Percentiles rank a stretch among this genome's conserved stretches.
phyloP scores from a whole-genome alignment of 306 rosid genomes.

The Prunus persica region Prunus_persica_NCBIv2 NC_034013.1:15663501-15664000 shows the following conservation, averaged over 20 bases:
- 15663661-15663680: neutral
- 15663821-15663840: neutral
- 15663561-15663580: neutral
- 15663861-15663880: constrained; percentile 7
- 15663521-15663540: neutral
- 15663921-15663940: constrained; percentile 93
- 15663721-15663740: neutral
- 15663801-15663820: neutral
- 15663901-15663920: constrained; percentile 92
- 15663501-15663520: constrained; percentile 39
- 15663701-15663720: too few relatives aligned
- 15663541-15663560: neutral
- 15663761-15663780: neutral
- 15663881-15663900: constrained; percentile 57
- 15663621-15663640: neutral
- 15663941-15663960: constrained; percentile 52
- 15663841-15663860: neutral
- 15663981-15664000: neutral
- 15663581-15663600: constrained; percentile 4
- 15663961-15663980: neutral
- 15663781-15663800: neutral
- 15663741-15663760: neutral
- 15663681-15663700: neutral
- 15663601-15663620: neutral
- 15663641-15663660: neutral